Percentiles rank a stretch among this genome's conserved stretches.
Conservation (phyloP, 768 basidiomycete species). For the Phylloporus sp. region DNA sequence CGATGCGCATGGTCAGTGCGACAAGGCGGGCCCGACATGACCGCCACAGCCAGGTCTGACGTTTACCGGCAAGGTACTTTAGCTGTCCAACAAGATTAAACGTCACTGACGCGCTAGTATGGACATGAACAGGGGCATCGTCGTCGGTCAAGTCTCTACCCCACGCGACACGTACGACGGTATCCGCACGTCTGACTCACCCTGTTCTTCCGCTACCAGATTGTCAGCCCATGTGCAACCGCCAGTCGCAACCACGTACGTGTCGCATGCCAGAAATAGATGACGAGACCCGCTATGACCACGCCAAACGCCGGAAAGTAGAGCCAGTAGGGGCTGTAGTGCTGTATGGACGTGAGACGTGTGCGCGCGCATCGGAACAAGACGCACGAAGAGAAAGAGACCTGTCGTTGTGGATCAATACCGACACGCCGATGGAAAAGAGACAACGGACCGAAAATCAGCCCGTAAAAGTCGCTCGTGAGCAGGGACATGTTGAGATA, state of each 20-base stretch:
- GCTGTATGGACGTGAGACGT: constrained; percentile 38
- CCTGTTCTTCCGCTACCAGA: constrained; percentile 66
- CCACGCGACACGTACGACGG: constrained; percentile 15
- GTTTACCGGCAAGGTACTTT: too few species aligned
- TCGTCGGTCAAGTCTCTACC: too few species aligned
- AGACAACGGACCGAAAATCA: constrained; percentile 54
- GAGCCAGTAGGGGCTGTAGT: constrained; percentile 81
- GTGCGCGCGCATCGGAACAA: background rate
- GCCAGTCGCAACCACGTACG: constrained; percentile 56
- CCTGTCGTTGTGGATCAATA: constrained; percentile 26
- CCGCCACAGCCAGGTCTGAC: too few species aligned
- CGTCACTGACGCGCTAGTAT: too few species aligned
- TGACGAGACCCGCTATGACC: constrained; percentile 66
- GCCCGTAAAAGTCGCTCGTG: constrained; percentile 86
- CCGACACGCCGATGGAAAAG: background rate
- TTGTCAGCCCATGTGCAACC: too few species aligned
- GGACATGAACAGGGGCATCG: too few species aligned
- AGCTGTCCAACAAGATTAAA: too few species aligned
- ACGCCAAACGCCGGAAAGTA: constrained; percentile 79
- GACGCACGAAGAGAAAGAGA: constrained; percentile 51
- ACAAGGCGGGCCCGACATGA: too few species aligned
- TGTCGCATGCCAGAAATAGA: constrained; percentile 82
- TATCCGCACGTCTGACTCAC: constrained; percentile 34
- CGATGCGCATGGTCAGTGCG: too few species aligned
- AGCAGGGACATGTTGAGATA: constrained; percentile 82